Conservation (phyloP, 1,284 basidiomycete genomes). For the Ustilago xerochloae region DNA sequence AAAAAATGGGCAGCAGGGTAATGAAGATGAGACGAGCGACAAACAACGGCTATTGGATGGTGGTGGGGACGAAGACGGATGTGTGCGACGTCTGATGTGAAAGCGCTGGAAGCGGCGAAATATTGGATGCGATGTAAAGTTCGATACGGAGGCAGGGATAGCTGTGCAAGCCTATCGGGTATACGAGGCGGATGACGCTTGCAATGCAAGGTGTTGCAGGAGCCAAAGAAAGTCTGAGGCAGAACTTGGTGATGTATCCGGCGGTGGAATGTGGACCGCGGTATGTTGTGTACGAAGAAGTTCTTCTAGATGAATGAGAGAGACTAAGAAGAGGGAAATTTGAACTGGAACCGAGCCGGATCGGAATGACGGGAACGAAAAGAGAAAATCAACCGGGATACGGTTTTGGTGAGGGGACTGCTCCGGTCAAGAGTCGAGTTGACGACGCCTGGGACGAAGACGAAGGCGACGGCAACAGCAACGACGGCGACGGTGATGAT, state of each 20-base stretch:
- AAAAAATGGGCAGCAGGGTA: background rate
- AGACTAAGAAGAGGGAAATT: background rate
- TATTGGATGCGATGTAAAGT: background rate
- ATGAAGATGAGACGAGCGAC: background rate
- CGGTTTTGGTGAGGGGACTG: background rate
- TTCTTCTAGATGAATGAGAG: conserved; percentile 7
- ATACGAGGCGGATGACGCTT: conserved; percentile 3
- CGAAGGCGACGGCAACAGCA: background rate
- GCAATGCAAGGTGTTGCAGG: background rate
- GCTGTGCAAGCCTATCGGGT: conserved; percentile 4
- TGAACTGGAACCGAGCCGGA: conserved; percentile 1
- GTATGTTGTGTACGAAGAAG: background rate
- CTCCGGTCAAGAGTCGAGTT: conserved; percentile 12
- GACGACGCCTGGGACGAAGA: conserved; percentile 2
- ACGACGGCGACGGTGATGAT: conserved; percentile 1
- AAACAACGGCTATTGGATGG: background rate
- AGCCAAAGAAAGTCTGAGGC: background rate
- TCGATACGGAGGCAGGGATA: background rate
- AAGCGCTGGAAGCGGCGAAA: background rate
- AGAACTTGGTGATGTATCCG: background rate
- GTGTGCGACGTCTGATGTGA: background rate
- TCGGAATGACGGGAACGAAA: conserved; percentile 2
- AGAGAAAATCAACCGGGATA: too few relatives aligned
- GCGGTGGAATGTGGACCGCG: background rate
- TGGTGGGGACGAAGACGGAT: background rate